Base-by-base conservation (phyloP, 106 monocot genomes). In the Dioscorea dumetorum region DNA sequence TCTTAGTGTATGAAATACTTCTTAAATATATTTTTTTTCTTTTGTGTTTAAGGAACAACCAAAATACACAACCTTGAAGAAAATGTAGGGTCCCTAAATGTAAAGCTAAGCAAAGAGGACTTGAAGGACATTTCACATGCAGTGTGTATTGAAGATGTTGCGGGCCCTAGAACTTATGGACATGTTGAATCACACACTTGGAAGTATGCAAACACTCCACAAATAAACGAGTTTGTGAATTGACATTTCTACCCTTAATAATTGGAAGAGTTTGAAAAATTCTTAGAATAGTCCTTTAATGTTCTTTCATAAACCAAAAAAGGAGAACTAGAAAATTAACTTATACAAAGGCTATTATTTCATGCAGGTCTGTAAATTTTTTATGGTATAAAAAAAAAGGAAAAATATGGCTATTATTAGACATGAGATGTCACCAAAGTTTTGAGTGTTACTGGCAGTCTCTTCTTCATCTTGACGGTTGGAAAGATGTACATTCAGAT, bases 401-500 rank as follows among this genome's bases (percentile, higher is more conserved):
- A 28, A 28, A 28, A 28, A 28, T 28, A 28, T 28, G 28, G 28
- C 3, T 28, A 28, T 28, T 28, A 28, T 28, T 28, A 28, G 28
- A 28, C 28, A 41, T 6, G 41, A 41, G 10, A 41, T 41, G 41
- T 41, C 41, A 41, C 41, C 41, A 41, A 41, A 41, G 41, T 41
- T 41, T 41, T 41, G 6, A 41, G 10, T 41, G 6, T 41, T 56
- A 71, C 19, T 8, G 77, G 77, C 22, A 77, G 8, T 66, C 65
- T 49, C 59, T 71, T 60, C 68, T 77, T 71, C 77, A 77, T 77
- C 59, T 54, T 71, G 17, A 77, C 77, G 15, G 59, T 65, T 60
- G 71, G 77, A 71, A 77, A 77, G 17, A 22, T 77, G 70, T 48
- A 48, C 28, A 28, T 28, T 16, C 31, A 33, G 24, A 48, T 18